A percentile compares a stretch with the other conserved stretches of the same genome.
phyloP scores from a whole-genome alignment of 306 rosid species.

The Cucumis cinereus region DNA sequence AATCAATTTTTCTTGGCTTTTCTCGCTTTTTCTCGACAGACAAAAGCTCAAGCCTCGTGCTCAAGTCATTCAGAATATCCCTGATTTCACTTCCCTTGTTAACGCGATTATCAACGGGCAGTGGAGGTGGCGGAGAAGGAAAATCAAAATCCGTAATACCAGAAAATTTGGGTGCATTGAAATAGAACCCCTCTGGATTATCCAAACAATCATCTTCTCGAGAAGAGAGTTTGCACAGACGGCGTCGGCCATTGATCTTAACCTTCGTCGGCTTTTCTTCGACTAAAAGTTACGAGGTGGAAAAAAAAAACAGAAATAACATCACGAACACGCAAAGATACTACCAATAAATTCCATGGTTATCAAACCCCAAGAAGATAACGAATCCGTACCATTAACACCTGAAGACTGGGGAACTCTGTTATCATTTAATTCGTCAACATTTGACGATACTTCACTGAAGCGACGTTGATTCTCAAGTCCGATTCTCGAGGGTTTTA shows the following conservation, averaged over 20 bases:
- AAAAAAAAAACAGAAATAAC: background rate
- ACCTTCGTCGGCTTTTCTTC: constrained; percentile 38
- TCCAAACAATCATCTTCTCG: constrained; percentile 10
- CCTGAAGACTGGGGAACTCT: constrained; percentile 36
- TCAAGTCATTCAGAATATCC: constrained; percentile 64
- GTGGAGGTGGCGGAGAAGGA: constrained; percentile 20
- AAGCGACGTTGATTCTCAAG: constrained; percentile 9
- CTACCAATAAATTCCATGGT: background rate
- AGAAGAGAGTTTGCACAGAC: constrained; percentile 56
- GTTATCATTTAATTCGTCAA: background rate
- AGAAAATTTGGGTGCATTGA: constrained; percentile 16
- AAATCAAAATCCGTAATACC: constrained; percentile 43
- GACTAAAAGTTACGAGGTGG: constrained; percentile 12
- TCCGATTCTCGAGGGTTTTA: constrained; percentile 10
- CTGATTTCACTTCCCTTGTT: constrained; percentile 50
- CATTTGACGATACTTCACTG: background rate
- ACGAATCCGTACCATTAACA: constrained; percentile 15
- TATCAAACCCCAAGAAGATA: background rate
- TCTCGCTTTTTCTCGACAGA: constrained; percentile 49
- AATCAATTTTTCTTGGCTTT: constrained; percentile 5
- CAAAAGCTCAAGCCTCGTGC: constrained; percentile 52
- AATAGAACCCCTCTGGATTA: constrained; percentile 15
- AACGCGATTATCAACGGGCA: constrained; percentile 11
- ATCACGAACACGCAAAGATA: background rate
- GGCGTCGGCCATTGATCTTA: constrained; percentile 61